Evolutionary conservation across 768 basidiomycete species (phyloP), one percentile per base, ranked within the genome.

Genomic region (Termitomyces sp.): DNA sequence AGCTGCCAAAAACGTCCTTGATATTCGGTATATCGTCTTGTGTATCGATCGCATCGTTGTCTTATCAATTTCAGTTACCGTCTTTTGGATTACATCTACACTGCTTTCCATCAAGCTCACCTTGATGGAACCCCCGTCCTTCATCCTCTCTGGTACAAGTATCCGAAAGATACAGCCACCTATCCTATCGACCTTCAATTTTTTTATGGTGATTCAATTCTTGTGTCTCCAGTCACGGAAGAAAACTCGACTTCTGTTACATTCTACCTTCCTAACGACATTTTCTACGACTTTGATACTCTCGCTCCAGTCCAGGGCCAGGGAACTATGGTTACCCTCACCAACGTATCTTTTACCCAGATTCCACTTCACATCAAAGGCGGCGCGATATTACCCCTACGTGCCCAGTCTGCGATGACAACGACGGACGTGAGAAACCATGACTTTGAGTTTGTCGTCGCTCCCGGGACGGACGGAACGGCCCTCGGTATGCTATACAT

Each of bases 61-160:
- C 56, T 56, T 16, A 52, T n/a, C 24, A 26, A 44, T 18, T 7
- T 18, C 45, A 86, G 84, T 14, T 87, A 88, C 63, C 85, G 85
- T 52, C 74, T 88, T 4, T 62, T 89, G 49, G 87, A 88, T 66
- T 88, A 89, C 69, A 66, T 89, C 56, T 88, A 86, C 69, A 89
- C 87, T 5, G 78, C 84, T 2, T 83, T 88, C 77, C 85, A 88
- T 65, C 68, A 76, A 48, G 82, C 83, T 2, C 72, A 74, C 58
- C 47, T 72, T 18, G 79, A 82, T 58, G 87, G 87, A n/a, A 83
- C 84, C 0, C 84, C 87, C 5, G 76, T 87, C 28, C 71, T 87
- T n/a, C 74, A 81, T 55, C 84, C 87, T 14, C 67, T 87, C 35
- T 88, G 79, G 77, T 87, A 79, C 78, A 79, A 80, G 59, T 89